A percentile compares a stretch with the other conserved stretches of the same genome.
Conservation (phyloP, 1,139 yeast species). For the Hyphopichia wangnamkhiaoensis region DNA sequence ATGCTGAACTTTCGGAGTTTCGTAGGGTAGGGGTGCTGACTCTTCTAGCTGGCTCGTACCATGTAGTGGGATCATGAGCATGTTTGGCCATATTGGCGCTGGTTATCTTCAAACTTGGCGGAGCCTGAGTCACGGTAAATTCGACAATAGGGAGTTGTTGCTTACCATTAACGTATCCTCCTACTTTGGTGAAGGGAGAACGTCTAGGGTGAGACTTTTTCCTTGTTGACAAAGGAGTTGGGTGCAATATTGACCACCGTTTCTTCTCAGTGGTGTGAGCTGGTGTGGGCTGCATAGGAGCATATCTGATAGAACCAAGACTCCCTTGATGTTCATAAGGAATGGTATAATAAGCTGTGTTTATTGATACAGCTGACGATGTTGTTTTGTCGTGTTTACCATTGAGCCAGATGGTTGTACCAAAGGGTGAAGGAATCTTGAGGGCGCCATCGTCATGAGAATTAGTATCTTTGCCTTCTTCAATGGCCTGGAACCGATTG, state of each 20-base stretch:
- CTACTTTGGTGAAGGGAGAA: neutral
- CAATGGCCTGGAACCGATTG: slow-evolving; percentile 1
- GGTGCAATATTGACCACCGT: slow-evolving; percentile 3
- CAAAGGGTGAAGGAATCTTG: neutral
- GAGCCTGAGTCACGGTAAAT: slow-evolving; percentile 8
- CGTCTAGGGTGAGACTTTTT: neutral
- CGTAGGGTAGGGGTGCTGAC: neutral
- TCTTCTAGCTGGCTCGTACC: neutral
- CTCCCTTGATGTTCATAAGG: slow-evolving; percentile 5
- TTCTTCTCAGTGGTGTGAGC: neutral
- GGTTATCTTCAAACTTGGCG: neutral
- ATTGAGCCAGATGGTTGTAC: neutral
- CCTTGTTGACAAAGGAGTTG: slow-evolving; percentile 1
- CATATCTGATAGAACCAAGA: slow-evolving; percentile 6
- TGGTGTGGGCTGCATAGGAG: slow-evolving; percentile 6
- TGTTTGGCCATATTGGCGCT: neutral
- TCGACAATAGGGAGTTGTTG: slow-evolving; percentile 2
- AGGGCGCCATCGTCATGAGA: neutral
- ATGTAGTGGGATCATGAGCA: neutral
- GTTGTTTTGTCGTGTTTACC: neutral
- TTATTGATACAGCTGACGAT: neutral
- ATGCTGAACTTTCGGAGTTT: too few species aligned
- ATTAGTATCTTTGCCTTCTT: neutral
- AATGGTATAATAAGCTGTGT: slow-evolving; percentile 2
- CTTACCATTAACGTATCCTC: neutral